phyloP scores from a whole-genome alignment of 306 rosid genomes.

The Quillaja saponaria region DNA sequence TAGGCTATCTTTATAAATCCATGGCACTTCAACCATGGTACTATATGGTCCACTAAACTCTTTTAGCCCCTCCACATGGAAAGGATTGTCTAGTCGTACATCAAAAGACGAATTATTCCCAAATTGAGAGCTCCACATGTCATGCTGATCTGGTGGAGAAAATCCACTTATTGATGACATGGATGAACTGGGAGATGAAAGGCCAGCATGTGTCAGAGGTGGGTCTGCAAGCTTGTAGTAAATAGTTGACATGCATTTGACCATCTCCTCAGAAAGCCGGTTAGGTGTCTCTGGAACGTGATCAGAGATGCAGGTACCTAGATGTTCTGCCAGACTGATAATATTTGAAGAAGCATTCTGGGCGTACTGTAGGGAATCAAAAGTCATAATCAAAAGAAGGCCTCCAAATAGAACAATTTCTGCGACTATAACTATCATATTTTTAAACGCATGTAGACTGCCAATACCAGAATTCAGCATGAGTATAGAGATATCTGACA shows the following conservation, averaged over 20 bases:
- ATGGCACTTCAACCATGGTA: slow-evolving; percentile 93
- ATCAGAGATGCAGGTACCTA: slow-evolving; percentile 81
- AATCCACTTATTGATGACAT: slow-evolving; percentile 72
- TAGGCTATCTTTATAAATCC: slow-evolving; percentile 78
- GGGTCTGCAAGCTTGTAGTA: slow-evolving; percentile 92
- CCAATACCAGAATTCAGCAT: slow-evolving; percentile 8
- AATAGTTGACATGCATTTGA: slow-evolving; percentile 86
- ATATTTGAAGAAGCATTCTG: slow-evolving; percentile 64
- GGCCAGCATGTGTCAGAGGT: slow-evolving; percentile 61
- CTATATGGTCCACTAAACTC: slow-evolving; percentile 98
- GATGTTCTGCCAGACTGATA: slow-evolving; percentile 93
- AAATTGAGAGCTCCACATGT: slow-evolving; percentile 83
- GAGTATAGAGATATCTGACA: slow-evolving; percentile 9
- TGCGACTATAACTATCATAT: not conserved
- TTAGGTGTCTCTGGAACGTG: slow-evolving; percentile 74
- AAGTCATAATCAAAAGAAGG: slow-evolving; percentile 34
- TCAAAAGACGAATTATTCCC: slow-evolving; percentile 73
- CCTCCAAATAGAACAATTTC: slow-evolving; percentile 7
- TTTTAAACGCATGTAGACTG: not conserved
- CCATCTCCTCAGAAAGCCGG: slow-evolving; percentile 87
- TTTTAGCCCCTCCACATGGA: slow-evolving; percentile 82
- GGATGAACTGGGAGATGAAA: slow-evolving; percentile 82
- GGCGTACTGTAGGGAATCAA: slow-evolving; percentile 61
- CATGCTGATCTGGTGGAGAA: slow-evolving; percentile 73
- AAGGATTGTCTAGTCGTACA: slow-evolving; percentile 77